Percentiles rank a stretch among this genome's conserved stretches.
Conservation (phyloP, 2,329 filamentous ascomycete species). For the Pestalotiopsis sp. region DNA sequence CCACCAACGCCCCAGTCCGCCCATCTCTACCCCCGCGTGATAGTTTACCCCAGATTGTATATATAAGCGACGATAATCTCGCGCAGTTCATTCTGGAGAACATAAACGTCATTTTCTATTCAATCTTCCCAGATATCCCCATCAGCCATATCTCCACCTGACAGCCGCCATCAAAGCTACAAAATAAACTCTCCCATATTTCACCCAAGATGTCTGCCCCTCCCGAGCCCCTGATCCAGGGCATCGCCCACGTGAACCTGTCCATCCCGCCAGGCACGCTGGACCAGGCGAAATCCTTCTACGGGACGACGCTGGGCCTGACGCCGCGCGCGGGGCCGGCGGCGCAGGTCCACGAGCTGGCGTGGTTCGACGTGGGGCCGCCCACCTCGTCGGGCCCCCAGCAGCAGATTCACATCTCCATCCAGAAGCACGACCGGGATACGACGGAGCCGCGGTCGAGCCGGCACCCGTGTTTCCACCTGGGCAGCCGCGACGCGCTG, state of each 20-base stretch:
- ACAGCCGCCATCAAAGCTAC: neutral
- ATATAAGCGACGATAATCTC: neutral
- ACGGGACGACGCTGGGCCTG: slow-evolving; percentile 58
- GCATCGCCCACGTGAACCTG: slow-evolving; percentile 61
- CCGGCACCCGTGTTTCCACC: slow-evolving; percentile 62
- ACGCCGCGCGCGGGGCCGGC: slow-evolving; percentile 53
- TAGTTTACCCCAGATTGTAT: neutral
- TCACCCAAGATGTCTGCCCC: neutral
- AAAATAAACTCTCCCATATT: neutral
- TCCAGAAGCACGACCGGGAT: slow-evolving; percentile 37
- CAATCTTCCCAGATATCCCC: neutral
- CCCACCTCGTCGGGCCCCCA: slow-evolving; percentile 24
- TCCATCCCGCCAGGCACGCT: slow-evolving; percentile 57
- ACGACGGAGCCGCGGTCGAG: slow-evolving; percentile 37
- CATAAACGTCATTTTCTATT: neutral
- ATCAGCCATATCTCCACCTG: neutral
- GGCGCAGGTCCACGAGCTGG: slow-evolving; percentile 50
- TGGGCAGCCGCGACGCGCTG: slow-evolving; percentile 51
- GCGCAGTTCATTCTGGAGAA: neutral
- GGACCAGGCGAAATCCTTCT: slow-evolving; percentile 54
- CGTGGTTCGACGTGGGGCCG: slow-evolving; percentile 62
- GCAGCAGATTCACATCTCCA: slow-evolving; percentile 61
- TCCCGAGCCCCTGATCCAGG: slow-evolving; percentile 45
- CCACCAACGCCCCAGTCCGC: neutral
- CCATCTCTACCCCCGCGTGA: neutral